phyloP scores from a whole-genome alignment of 129 eudicot genomes.

The Kitagawia praeruptora region DNA sequence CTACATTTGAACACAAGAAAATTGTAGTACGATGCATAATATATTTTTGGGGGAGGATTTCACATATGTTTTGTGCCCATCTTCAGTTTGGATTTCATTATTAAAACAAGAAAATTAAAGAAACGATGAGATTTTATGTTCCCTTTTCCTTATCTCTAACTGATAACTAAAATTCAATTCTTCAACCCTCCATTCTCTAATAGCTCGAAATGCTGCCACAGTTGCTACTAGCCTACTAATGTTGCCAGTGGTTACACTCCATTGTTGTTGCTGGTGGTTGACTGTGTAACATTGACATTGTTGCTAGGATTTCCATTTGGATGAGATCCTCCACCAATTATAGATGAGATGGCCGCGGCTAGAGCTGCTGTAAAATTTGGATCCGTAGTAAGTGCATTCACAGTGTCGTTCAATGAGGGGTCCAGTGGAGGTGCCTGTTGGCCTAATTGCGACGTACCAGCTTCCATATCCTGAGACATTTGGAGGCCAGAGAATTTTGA shows the following conservation, averaged over 20 bases:
- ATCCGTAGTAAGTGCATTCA: conserved; percentile 42
- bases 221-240: background rate
- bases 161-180: background rate
- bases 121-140: background rate
- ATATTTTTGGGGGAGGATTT: no score
- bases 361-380: conserved; percentile 63
- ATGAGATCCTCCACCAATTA: conserved; percentile 35
- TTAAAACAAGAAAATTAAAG: background rate
- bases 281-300: conserved; percentile 12
- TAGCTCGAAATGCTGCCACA: background rate
- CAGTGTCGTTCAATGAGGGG: conserved; percentile 30
- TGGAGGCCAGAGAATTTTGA: conserved; percentile 63
- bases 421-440: conserved; percentile 8
- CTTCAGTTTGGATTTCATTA: background rate
- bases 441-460: conserved; percentile 11
- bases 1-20: background rate
- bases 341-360: conserved; percentile 53
- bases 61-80: background rate
- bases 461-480: conserved; percentile 22
- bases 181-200: background rate
- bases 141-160: background rate
- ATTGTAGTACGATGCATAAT: background rate
- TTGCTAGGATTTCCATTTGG: conserved; percentile 12
- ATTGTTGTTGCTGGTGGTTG: conserved; percentile 17
- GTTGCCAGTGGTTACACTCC: background rate